Conservation (phyloP, 2,329 filamentous ascomycete genomes). For the Epichloe gansuensis region DNA sequence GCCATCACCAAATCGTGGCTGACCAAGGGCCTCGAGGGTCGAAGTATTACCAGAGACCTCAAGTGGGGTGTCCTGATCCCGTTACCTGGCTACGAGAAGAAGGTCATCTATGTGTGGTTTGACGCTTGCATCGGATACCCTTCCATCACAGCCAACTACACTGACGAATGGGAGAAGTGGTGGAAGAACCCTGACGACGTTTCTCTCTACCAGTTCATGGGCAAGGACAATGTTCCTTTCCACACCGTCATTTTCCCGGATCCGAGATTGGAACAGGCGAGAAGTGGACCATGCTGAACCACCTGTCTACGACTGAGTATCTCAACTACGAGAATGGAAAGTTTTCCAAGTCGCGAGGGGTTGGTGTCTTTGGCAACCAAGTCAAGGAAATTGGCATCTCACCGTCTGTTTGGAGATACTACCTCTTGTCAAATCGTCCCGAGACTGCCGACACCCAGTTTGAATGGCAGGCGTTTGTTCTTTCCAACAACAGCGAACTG, state of each 20-base stretch:
- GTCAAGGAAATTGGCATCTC: constrained; percentile 77
- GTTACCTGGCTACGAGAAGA: constrained; percentile 37
- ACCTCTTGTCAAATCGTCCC: constrained; percentile 72
- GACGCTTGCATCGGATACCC: constrained; percentile 89
- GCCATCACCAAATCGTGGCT: constrained; percentile 73
- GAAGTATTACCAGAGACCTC: constrained; percentile 84
- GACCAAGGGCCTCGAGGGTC: constrained; percentile 69
- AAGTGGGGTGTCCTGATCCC: constrained; percentile 68
- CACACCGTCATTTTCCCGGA: constrained; percentile 83
- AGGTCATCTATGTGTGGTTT: constrained; percentile 89
- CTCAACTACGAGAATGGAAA: constrained; percentile 83
- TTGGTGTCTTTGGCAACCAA: constrained; percentile 86
- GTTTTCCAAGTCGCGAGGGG: constrained; percentile 80
- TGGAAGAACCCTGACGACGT: constrained; percentile 86
- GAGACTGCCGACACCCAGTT: constrained; percentile 83
- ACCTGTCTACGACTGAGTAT: constrained; percentile 78
- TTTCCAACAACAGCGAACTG: constrained; percentile 82
- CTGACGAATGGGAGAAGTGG: constrained; percentile 82
- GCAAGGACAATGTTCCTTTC: constrained; percentile 54
- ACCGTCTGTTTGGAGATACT: constrained; percentile 87
- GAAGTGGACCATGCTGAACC: constrained; percentile 81
- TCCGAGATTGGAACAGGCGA: constrained; percentile 75
- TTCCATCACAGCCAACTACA: constrained; percentile 89
- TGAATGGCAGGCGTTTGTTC: constrained; percentile 75
- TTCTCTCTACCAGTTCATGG: constrained; percentile 87